phyloP scores from a whole-genome alignment of 2,329 filamentous ascomycete genomes.

The Colletotrichum destructivum region DNA sequence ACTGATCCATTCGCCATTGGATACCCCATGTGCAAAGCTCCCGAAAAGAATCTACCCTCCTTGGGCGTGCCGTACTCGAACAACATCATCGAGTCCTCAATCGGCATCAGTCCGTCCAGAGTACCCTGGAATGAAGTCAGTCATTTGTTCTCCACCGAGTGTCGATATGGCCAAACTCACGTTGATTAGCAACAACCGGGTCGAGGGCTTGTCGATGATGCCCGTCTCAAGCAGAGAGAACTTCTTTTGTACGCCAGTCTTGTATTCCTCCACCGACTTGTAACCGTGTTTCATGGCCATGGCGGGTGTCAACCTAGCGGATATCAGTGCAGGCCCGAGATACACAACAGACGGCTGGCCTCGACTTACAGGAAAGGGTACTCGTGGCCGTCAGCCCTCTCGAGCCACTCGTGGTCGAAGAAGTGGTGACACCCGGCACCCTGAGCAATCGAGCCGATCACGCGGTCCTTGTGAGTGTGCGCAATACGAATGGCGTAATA shows the following conservation, averaged over 20 bases:
- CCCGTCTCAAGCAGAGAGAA: slow-evolving; percentile 75
- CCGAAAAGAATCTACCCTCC: slow-evolving; percentile 74
- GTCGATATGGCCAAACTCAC: slow-evolving; percentile 53
- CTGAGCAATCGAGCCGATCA: slow-evolving; percentile 72
- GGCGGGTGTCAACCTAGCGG: slow-evolving; percentile 63
- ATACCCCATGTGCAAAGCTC: slow-evolving; percentile 78
- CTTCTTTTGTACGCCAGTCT: slow-evolving; percentile 68
- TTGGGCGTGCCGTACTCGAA: slow-evolving; percentile 77
- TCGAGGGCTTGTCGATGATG: slow-evolving; percentile 69
- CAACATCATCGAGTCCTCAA: slow-evolving; percentile 76
- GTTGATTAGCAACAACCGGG: slow-evolving; percentile 73
- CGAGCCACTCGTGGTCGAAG: slow-evolving; percentile 69
- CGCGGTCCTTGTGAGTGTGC: slow-evolving; percentile 71
- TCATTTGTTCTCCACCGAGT: background rate
- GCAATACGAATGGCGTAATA: slow-evolving; percentile 79
- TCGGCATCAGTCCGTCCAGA: slow-evolving; percentile 76
- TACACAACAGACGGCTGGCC: background rate
- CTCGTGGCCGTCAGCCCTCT: slow-evolving; percentile 75
- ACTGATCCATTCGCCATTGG: slow-evolving; percentile 70
- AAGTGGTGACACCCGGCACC: slow-evolving; percentile 71
- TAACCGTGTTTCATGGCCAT: slow-evolving; percentile 77
- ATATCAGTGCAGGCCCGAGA: slow-evolving; percentile 12
- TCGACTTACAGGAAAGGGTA: slow-evolving; percentile 70
- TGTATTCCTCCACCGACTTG: slow-evolving; percentile 67
- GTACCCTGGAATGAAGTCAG: slow-evolving; percentile 62